Base-by-base conservation (phyloP, 208 protist genomes). In the Acanthamoeba lugdunensis region DNA sequence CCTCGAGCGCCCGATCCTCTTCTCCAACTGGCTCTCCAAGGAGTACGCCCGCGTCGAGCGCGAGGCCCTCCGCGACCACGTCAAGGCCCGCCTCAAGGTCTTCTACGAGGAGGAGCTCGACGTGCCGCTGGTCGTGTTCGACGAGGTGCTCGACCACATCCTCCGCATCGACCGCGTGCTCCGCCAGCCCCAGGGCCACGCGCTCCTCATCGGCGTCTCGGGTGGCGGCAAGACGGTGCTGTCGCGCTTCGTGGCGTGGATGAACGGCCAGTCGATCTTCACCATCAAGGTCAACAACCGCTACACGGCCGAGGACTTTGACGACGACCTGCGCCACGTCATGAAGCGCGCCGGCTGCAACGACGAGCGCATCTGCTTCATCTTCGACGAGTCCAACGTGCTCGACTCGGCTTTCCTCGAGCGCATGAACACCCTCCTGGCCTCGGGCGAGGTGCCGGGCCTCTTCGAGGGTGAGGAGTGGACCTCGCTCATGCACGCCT, bases 321-420 rank as follows among this genome's bases (percentile, higher is more conserved):
- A 99, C 93, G 96, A 98, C 16, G 99, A 99, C 96, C 97, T 99
- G 63, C 96, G 99, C 30, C 97, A 95, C 21, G 96, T 99, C 28
- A 96, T 99, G 93, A 97, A 97, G 21, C 98, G 98, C 61, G 96
- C 98, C 28, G 99, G 99, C 77, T 98, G 98, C 95, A 97, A 98
- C 94, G 97, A 98, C 41, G 98, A 99, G 96, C 98, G 98, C 88
- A 99, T 99, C 81, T 99, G 98, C 95, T 99, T 99, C 96, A 98
- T 99, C 63, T 99, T 99, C 95, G 99, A 99, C 96, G 99, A 99
- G 95, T 98, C 97, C 28, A 99, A 99, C 95, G 98, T 99, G 9
- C 96, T 99, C 91, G 97, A 99, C 94, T 97, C 98, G 30, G 98
- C 97, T 85, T 99, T 99, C 96, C 97, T 99, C 23, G 99, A 99